Percentiles rank a stretch among this genome's conserved stretches.
phyloP scores from a whole-genome alignment of 2,329 filamentous ascomycete species.

The Colletotrichum lentis region DNA sequence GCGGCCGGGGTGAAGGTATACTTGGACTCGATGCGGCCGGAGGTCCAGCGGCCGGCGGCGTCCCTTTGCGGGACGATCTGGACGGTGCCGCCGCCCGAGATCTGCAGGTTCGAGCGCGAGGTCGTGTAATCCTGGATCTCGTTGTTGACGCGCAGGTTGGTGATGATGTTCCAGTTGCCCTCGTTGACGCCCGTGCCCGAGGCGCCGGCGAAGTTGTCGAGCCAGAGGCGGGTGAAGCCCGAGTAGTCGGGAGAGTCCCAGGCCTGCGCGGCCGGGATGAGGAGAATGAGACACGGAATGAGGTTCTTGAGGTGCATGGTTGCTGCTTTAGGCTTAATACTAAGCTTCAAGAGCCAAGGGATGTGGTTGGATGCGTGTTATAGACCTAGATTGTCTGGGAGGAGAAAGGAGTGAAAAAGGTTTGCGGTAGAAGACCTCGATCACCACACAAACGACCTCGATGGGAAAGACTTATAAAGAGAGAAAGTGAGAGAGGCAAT shows the following conservation, averaged over 20 bases:
- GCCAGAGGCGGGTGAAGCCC: conserved; percentile 53
- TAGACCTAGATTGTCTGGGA: neutral
- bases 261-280: conserved; percentile 48
- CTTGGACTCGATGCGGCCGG: conserved; percentile 58
- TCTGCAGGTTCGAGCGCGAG: conserved; percentile 57
- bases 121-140: conserved; percentile 59
- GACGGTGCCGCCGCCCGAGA: conserved; percentile 59
- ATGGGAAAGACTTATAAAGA: conserved; percentile 19
- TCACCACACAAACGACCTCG: neutral
- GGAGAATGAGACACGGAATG: conserved; percentile 39
- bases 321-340: conserved; percentile 3
- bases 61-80: conserved; percentile 59
- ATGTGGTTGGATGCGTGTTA: neutral
- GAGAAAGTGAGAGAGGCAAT: neutral
- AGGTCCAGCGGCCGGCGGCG: conserved; percentile 55
- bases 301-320: conserved; percentile 29
- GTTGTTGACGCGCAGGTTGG: conserved; percentile 57
- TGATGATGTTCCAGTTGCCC: conserved; percentile 56
- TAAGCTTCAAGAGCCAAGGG: conserved; percentile 15
- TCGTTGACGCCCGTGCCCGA: conserved; percentile 46
- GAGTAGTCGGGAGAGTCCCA: conserved; percentile 50
- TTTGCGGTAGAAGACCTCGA: neutral
- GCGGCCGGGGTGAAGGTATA: conserved; percentile 55
- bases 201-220: conserved; percentile 54
- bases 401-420: conserved; percentile 2